These are phyloP conservation scores for Capsella rubella DNA, from an alignment of 441 rosid species.

Conservation along the genomic window DNA sequence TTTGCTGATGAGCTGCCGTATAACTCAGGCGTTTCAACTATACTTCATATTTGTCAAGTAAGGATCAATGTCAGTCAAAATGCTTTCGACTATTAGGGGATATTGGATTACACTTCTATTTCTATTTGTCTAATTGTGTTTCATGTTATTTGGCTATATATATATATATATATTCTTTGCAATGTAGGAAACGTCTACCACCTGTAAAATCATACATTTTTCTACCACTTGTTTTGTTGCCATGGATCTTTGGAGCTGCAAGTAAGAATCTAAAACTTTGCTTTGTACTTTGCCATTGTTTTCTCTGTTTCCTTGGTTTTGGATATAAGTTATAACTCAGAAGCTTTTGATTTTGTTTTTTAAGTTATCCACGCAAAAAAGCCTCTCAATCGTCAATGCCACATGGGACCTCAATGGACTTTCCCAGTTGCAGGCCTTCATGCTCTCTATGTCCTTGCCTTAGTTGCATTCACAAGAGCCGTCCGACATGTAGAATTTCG, in stretches of 20 bases:
- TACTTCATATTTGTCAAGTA: constrained; percentile 87
- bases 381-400: constrained; percentile 72
- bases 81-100: not conserved
- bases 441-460: constrained; percentile 56
- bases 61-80: constrained; percentile 8
- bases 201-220: constrained; percentile 73
- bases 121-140: constrained; percentile 2
- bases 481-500: constrained; percentile 84
- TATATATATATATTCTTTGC: constrained; percentile 21
- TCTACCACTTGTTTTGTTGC: constrained; percentile 73
- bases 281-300: constrained; percentile 6
- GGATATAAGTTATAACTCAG: constrained; percentile 20
- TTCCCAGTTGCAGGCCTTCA: constrained; percentile 68
- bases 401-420: constrained; percentile 63
- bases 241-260: constrained; percentile 78
- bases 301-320: not conserved
- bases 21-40: constrained; percentile 83
- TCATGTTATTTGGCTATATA: not conserved
- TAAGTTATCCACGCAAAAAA: constrained; percentile 66
- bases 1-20: constrained; percentile 85
- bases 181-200: constrained; percentile 83
- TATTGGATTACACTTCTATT: constrained; percentile 12
- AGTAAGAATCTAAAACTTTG: constrained; percentile 51
- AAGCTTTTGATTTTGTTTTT: constrained; percentile 38
- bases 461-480: constrained; percentile 67